Evolutionary conservation across 2,329 filamentous ascomycete species (phyloP), one percentile per base, ranked within the genome.

Genomic region (Botrytis byssoidea): DNA sequence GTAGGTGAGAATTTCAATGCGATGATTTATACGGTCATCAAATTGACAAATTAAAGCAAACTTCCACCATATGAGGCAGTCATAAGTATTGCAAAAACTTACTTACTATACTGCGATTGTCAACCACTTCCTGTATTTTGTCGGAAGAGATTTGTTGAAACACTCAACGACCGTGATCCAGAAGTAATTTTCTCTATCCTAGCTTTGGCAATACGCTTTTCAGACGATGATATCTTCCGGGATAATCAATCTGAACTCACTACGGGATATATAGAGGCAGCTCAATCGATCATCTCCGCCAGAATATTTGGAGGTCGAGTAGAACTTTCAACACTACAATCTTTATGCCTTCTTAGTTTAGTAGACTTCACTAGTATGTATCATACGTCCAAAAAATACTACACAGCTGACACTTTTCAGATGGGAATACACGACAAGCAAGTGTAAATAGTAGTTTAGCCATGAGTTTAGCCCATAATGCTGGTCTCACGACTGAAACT

Each of bases 81-180:
- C 9, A 72, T 81, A 14, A 78, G 79, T 8, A 78, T 84, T 22
- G 83, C 83, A 20, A 80, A 84, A 64, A 77, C 83, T 2, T 88
- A 87, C 76, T 75, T 86, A 5, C 77, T 81, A 7, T 87, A 85
- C 75, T 86, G 85, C 72, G 84, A 87, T 70, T 84, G 83, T 37
- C 86, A 88, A 69, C 85, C 86, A 9, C 79, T 88, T 35, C 83
- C 83, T 25, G 79, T 88, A 0, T 88, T 88, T 69, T 80, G 83
- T 29, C 77, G 81, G 18, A 79, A 81, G 6, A 81, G 76, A 1
- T 86, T 87, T 74, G 72, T 86, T 14, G 74, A 79, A 9, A 84
- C 80, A 55, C 77, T 87, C 10, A 75, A 79, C 22, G 76, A 80
- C 35, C 82, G 86, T 16, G 79, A 82, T n/a, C 78, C 78, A 0